Conservation (phyloP, 768 basidiomycete genomes). For the Termitomyces titanicus region DNA sequence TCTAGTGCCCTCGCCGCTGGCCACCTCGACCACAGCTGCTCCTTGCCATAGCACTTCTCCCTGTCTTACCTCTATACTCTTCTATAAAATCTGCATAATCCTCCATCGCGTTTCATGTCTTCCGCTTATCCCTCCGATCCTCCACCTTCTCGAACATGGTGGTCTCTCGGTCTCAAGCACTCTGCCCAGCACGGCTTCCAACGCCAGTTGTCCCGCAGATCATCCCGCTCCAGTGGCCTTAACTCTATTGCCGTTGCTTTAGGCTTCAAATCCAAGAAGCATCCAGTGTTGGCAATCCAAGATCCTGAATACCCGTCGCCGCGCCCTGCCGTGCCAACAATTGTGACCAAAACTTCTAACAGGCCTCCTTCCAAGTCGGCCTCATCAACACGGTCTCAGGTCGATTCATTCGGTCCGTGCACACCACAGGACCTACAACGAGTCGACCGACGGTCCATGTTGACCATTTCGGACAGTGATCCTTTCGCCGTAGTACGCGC, state of each 20-base stretch:
- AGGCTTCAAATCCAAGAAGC: conserved; percentile 62
- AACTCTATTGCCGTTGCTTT: conserved; percentile 58
- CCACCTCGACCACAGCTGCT: conserved; percentile 1
- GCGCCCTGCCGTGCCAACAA: conserved; percentile 18
- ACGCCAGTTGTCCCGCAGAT: conserved; percentile 27
- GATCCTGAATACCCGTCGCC: conserved; percentile 34
- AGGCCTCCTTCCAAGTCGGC: conserved; percentile 53
- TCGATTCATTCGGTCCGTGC: conserved; percentile 49
- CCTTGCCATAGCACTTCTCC: background rate
- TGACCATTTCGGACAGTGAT: conserved; percentile 62
- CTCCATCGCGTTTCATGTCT: conserved; percentile 24
- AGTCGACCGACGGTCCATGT: conserved; percentile 44
- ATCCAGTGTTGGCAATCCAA: conserved; percentile 47
- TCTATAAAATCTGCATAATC: conserved; percentile 11
- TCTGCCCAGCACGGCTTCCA: conserved; percentile 24
- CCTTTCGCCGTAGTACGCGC: conserved; percentile 53
- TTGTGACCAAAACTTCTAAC: conserved; percentile 22
- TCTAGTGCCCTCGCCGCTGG: conserved; percentile 2
- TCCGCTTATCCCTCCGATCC: conserved; percentile 29
- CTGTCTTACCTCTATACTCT: background rate
- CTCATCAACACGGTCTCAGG: conserved; percentile 52
- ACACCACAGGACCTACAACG: conserved; percentile 50
- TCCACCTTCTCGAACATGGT: conserved; percentile 38
- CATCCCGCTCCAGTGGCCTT: conserved; percentile 25
- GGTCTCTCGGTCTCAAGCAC: conserved; percentile 35